phyloP scores from a whole-genome alignment of 2,329 filamentous ascomycete genomes.

The Phialophora expanda region DNA sequence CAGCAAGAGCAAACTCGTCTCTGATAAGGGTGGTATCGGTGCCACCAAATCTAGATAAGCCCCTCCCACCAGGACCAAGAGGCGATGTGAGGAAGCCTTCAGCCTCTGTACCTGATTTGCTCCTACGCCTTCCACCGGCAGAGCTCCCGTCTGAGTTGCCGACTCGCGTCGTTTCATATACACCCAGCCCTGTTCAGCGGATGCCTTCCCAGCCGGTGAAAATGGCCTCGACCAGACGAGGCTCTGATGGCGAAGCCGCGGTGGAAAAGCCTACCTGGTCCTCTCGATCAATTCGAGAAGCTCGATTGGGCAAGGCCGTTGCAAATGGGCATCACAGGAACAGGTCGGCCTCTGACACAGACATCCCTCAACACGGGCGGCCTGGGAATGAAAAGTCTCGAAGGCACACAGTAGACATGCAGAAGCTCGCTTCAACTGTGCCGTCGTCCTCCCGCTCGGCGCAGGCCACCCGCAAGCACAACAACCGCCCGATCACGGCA shows the following conservation, averaged over 20 bases:
- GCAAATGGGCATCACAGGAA: constrained; percentile 20
- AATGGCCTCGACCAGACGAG: constrained; percentile 14
- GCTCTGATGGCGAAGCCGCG: constrained; percentile 17
- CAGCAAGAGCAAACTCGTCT: constrained; percentile 14
- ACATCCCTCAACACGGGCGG: constrained; percentile 2
- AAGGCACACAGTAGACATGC: constrained; percentile 22
- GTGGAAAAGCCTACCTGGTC: constrained; percentile 25
- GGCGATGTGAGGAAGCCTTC: constrained; percentile 18
- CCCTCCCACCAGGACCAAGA: constrained; percentile 31
- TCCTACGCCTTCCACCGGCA: constrained; percentile 14
- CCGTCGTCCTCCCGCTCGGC: background rate
- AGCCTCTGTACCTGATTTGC: constrained; percentile 28
- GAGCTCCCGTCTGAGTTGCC: constrained; percentile 23
- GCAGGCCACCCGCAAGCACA: constrained; percentile 7
- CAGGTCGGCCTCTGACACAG: constrained; percentile 25
- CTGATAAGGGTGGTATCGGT: constrained; percentile 15
- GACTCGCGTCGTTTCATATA: background rate
- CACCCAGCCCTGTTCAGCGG: constrained; percentile 6
- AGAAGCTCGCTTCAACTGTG: constrained; percentile 6
- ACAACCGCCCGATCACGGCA: constrained; percentile 31
- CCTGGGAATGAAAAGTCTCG: constrained; percentile 9
- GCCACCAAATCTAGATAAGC: constrained; percentile 33
- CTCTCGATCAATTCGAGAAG: constrained; percentile 19
- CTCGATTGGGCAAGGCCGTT: constrained; percentile 13
- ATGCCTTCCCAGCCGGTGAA: constrained; percentile 13